Evolutionary conservation across 352 stramenopile species (phyloP), one percentile per base, ranked within the genome.

Genomic region (Pythium phragmitis): DNA sequence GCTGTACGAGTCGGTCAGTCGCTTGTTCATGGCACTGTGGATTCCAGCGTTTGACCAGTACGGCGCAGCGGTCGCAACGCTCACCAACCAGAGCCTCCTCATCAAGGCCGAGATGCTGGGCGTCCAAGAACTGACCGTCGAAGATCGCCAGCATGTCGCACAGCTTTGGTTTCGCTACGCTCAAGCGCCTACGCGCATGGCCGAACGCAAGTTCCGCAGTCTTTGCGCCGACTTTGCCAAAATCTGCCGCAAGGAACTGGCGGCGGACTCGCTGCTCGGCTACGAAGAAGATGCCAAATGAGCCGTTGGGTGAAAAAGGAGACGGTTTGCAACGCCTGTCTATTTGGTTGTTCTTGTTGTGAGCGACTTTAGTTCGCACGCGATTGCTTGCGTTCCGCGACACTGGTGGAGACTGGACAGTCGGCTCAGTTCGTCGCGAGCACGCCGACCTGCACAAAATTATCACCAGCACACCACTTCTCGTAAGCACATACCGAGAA

Each of bases 221-320:
- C 58, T 91, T 9, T 84, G 78, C 66, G 67, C 60, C 4, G 82
- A 91, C 46, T 85, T 91, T 52, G 82, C 82, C n/a, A 89, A 89
- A 65, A 79, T 89, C 45, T 89, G 82, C 51, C 79, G 80, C 50
- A 87, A 88, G 60, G 80, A 91, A 55, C 66, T 82, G 63, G 86
- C 80, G 11, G 65, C 66, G 7, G 80, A 91, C 41, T 59, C 70
- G 47, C 69, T 91, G 46, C 66, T 85, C 46, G 75, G 71, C 11
- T 84, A 88, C 30, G 79, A 88, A 51, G 55, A 68, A 33, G 53
- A 52, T n/a, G 50, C 54, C n/a, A 62, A 68, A 36, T 60, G 56
- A 50, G 17, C n/a, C 12, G 2, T 52, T 33, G 11, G 16, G 41
- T 23, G 14, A 47, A 7, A 23, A 21, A n/a, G 5, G 41, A 21